Conservation (phyloP, 1,284 basidiomycete species). For the Puccinia sorghi region DNA sequence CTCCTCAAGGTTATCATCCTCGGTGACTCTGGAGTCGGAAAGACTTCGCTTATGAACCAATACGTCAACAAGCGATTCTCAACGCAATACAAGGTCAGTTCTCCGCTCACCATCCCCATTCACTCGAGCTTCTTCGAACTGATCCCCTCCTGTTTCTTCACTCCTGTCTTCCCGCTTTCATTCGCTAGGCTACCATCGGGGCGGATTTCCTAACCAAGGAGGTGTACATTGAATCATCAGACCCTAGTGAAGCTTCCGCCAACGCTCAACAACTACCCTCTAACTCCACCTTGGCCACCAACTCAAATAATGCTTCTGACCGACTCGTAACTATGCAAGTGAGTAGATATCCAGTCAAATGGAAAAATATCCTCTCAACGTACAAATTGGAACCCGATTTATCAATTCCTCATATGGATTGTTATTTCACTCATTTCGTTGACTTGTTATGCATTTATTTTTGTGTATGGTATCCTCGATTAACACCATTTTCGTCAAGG, state of each 20-base stretch:
- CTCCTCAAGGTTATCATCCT: conserved; percentile 98
- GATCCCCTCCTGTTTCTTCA: background rate
- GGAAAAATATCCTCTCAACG: conserved; percentile 25
- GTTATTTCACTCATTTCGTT: background rate
- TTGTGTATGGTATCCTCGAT: background rate
- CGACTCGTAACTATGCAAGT: conserved; percentile 98
- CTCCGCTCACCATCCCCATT: conserved; percentile 54
- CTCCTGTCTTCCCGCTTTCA: conserved; percentile 14
- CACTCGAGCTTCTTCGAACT: conserved; percentile 9
- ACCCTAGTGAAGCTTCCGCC: background rate
- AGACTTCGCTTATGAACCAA: conserved; percentile 99
- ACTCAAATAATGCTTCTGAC: conserved; percentile 61
- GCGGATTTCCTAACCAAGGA: conserved; percentile 80
- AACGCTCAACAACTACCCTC: conserved; percentile 25
- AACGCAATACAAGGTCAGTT: conserved; percentile 91
- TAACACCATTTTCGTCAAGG: background rate
- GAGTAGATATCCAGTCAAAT: conserved; percentile 54
- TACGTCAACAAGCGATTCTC: conserved; percentile 99
- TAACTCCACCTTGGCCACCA: background rate
- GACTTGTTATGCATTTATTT: conserved; percentile 32
- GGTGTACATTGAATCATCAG: conserved; percentile 81
- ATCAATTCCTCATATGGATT: conserved; percentile 12
- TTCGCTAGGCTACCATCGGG: conserved; percentile 57
- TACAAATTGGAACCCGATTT: background rate
- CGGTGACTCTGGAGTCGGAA: conserved; percentile 96